Evolutionary conservation across 148 eudicot species (phyloP).

Genomic region (Vaccinium vitisidaea): DNA sequence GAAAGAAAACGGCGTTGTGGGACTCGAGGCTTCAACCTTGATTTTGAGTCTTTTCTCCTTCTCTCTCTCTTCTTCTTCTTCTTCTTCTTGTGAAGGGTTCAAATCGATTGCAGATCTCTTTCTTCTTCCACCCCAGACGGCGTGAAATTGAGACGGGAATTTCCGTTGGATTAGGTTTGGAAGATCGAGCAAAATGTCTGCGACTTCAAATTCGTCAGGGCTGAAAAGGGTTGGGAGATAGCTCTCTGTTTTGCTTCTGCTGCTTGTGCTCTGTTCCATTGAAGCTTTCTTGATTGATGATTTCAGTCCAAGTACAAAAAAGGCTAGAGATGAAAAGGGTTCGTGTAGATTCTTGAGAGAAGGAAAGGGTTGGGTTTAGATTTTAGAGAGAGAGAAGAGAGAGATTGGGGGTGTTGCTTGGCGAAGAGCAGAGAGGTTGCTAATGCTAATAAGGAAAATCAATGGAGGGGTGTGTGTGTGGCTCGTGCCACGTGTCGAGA

Average conservation of each 20-base stretch:
- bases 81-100: not conserved
- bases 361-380: not conserved
- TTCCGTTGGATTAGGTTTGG: not conserved
- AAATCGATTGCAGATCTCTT: not conserved
- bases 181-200: not conserved
- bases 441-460: conserved; percentile 1
- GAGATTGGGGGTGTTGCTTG: not conserved
- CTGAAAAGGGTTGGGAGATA: not conserved
- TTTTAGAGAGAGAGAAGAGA: not conserved
- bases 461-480: not conserved
- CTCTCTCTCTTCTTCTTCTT: not conserved
- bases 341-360: too few species aligned
- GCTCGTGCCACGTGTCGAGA: conserved; percentile 31
- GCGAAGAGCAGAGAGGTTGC: not conserved
- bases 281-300: not conserved
- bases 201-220: not conserved
- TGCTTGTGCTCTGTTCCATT: not conserved
- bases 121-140: not conserved
- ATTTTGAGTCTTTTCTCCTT: not conserved
- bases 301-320: not conserved
- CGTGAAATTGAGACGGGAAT: not conserved
- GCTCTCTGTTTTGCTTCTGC: not conserved
- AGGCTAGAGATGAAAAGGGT: too few species aligned
- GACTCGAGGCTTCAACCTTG: not conserved
- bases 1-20: conserved; percentile 21